Evolutionary conservation across 768 basidiomycete genomes (phyloP), one percentile per base, ranked within the genome.

Genomic region (Xerocomellus amylosporus): DNA sequence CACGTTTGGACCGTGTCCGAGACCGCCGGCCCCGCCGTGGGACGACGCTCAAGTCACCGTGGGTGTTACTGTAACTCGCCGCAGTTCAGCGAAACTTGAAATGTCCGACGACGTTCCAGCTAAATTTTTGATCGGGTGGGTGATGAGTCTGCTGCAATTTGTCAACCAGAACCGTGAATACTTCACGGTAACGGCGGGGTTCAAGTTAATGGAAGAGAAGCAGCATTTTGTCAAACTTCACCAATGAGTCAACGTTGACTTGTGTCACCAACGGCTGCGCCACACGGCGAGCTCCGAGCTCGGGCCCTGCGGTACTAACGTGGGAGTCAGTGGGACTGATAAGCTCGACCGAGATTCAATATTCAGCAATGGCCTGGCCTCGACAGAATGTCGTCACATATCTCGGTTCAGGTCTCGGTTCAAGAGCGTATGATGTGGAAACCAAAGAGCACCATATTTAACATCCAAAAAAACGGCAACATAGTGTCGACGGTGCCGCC

Each of bases 271-370:
- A 34, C 13, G 4, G 6, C 43, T 26, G 31, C 55, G 58, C 62
- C 62, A 67, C 64, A 54, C 58, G 61, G 64, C 51, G 57, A 60
- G 52, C 47, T 55, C 7, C 10, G 22, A 33, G 15, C 24, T 31
- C 50, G 33, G 28, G 12, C n/a, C 33, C 20, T 8, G 46, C 15
- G 24, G 20, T 20, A 3, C 19, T 26, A 8, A 17, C 20, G 12
- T 14, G 33, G 33, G 42, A 26, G 15, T 17, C 15, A 26, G 15
- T 4, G 5, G 41, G 8, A 22, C 40, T 15, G 14, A 14, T 5
- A 22, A 14, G 14, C 7, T 41, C 8, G 12, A 28, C 24, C 26
- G 22, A n/a, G n/a, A 39, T 39, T 19, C 38, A 36, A n/a, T 12
- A 39, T 39, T 19, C 38, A 36, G 17, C 38, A 19, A 13, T 19